A percentile compares a stretch with the other conserved stretches of the same genome.
phyloP scores from a whole-genome alignment of 306 rosid genomes.

The Cicer bijugum region DNA sequence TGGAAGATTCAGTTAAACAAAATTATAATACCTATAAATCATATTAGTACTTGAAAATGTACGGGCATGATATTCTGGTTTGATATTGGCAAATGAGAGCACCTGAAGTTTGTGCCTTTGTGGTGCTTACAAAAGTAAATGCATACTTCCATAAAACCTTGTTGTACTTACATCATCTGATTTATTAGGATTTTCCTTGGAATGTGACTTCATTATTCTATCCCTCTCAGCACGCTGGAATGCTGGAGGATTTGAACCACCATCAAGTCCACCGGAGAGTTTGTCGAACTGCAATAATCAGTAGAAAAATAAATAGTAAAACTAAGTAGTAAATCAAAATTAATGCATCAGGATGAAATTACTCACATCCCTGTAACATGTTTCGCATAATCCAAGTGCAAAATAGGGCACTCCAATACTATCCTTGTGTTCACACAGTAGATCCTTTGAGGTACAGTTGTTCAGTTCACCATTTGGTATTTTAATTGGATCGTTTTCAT shows the following conservation, averaged over 20 bases:
- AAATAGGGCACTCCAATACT: slow-evolving; percentile 47
- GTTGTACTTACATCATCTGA: slow-evolving; percentile 43
- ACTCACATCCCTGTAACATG: slow-evolving; percentile 74
- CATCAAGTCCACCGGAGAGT: slow-evolving; percentile 86
- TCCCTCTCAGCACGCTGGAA: slow-evolving; percentile 84
- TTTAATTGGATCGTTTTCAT: slow-evolving; percentile 35
- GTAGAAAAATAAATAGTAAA: slow-evolving; percentile 21
- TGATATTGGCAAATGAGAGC: neutral
- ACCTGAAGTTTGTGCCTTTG: slow-evolving; percentile 8
- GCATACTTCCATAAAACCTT: slow-evolving; percentile 23
- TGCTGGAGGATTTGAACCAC: slow-evolving; percentile 93
- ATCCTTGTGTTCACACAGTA: slow-evolving; percentile 40
- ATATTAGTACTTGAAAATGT: slow-evolving; percentile 4
- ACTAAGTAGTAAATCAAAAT: neutral
- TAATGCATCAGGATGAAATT: slow-evolving; percentile 14
- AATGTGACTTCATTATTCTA: slow-evolving; percentile 52
- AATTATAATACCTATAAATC: slow-evolving; percentile 14
- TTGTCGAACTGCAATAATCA: slow-evolving; percentile 60
- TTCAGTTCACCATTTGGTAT: slow-evolving; percentile 44
- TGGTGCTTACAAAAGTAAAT: slow-evolving; percentile 5
- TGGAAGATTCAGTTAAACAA: neutral
- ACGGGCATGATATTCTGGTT: slow-evolving; percentile 2
- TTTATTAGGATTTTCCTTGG: slow-evolving; percentile 44
- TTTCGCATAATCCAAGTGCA: slow-evolving; percentile 80
- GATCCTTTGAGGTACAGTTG: slow-evolving; percentile 40